Evolutionary conservation across 345 rosid genomes (phyloP), one percentile per base, ranked within the genome.

Genomic region (Eucalyptus paniculata): DNA sequence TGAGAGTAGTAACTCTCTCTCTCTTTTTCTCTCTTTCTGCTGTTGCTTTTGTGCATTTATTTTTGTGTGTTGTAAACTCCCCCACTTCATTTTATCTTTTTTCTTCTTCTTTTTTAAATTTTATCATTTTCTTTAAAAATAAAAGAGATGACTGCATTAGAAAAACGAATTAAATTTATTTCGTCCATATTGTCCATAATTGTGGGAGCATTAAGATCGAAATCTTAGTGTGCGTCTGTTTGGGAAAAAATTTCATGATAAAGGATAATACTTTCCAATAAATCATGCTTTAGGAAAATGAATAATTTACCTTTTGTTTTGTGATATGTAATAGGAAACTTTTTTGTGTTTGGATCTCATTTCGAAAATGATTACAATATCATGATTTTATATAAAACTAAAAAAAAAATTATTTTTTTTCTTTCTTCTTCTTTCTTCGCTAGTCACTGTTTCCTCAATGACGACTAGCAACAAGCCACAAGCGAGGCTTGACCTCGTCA

Each of bases 361-460:
- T 24, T 56, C 2, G 0, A 56, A 56, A 56, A 24, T 23, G 3
- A 56, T 10, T 56, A 56, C 2, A 24, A 24, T 24, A 12, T 56
- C 62, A 4, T 26, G 13, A 4, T 5, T 4, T 56, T 56, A 56
- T 5, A 0, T 24, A 9, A 24, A 14, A 26, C 13, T 9, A 24
- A 56, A 56, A 24, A 23, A 24, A 10, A 6, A 5, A 56, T n/a
- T n/a, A n/a, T 1, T 0, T 2, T 24, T 24, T 1, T 24, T 23
- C 0, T 53, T 7, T 19, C 0, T 21, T 4, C 5, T 54, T 54
- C 12, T 23, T 56, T 21, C 12, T 23, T 56, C 3, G 1, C 12
- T 9, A 0, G 28, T 56, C 60, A 23, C 0, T 0, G 0, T 23
- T n/a, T 12, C 60, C 28, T 56, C 12, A 56, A 23, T 56, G 12